Evolutionary conservation across 306 rosid species (phyloP), one percentile per base, ranked within the genome.

Genomic region (Begonia masoniana): DNA sequence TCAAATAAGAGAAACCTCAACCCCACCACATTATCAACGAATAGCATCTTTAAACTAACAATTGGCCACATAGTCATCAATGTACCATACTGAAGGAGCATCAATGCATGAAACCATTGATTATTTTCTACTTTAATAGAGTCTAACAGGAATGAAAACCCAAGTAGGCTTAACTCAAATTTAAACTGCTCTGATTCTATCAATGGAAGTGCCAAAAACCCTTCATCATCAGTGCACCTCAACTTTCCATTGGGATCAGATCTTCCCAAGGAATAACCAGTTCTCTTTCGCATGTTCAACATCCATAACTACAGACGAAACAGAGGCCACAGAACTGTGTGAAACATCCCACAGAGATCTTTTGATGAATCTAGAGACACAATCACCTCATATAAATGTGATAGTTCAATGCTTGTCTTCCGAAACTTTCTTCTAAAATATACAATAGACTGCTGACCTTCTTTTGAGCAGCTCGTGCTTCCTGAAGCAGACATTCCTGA

Each of bases 1-100:
- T 92, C 96, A 75, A 86, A 77, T 67, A 76, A 62, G 26, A 83
- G 71, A 74, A 77, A 77, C 73, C 93, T 82, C 76, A 86, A 58
- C 47, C 99, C 99, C 50, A 69, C 84, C 59, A 86, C 80, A 64
- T 83, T 86, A 60, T 92, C 99, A 10, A 92, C 82, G 69, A 86
- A 86, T 56, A 92, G 87, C 84, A 92, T 79, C 75, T 92, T 93
- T 75, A 92, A 59, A 61, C 59, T 65, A 68, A 92, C 84, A 79
- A 68, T 74, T 43, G 94, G 99, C 88, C 87, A 79, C 62, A 68
- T 70, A 51, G 56, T 66, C 73, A 75, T 67, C 67, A 92, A 31
- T 19, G 79, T 55, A 17, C 96, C 99, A 64, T 62, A 67, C 35
- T 39, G 75, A 67, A 66, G 77, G 62, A 83, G 71, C 62, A 77